Base-by-base conservation (phyloP, 306 rosid species). In the Senna tora region DNA sequence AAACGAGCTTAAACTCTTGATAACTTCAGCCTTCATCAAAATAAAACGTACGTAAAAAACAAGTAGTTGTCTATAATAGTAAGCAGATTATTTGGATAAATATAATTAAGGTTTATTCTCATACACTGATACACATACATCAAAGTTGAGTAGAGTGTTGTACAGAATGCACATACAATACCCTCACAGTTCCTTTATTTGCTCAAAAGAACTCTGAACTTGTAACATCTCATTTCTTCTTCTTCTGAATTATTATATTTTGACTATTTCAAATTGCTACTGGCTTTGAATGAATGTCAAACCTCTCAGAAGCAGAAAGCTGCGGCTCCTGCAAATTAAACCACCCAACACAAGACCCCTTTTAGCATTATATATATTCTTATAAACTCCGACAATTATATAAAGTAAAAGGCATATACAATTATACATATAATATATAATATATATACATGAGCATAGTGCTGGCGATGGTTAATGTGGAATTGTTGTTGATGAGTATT, bases 301-400 rank as follows among this genome's bases (percentile, higher is more conserved):
- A 82, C 63, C 46, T 51, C 51, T 82, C 85, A 13, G 88, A 74
- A 10, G 84, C 78, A 0, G 91, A 76, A 36, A 89, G 36, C 30
- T 89, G 91, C 45, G 91, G 87, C 81, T 84, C 89, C 91, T 82
- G 81, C 84, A 79, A 63, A 36, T 17, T 5, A 61, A 9, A 61
- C 16, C 17, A 9, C 9, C 6, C 3, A n/a, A n/a, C n/a, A n/a
- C 5, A 38, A 61, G 56, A 17, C 25, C 50, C 28, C 52, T 49
- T 28, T 63, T 38, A 51, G 74, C 60, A 25, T 25, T 3, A 25
- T 1, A 25, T 25, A 25, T 1, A 25, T 25, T 25, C 30, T 25
- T 25, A 25, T 25, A 25, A 25, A 25, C 30, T 25, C 3, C 3
- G 30, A 25, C 30, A 25, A 25, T 25, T 25, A n/a, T n/a, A n/a